A percentile compares a stretch with the other conserved stretches of the same genome.
Conservation (phyloP, 2,329 filamentous ascomycete species). For the Talaromyces atroroseus region DNA sequence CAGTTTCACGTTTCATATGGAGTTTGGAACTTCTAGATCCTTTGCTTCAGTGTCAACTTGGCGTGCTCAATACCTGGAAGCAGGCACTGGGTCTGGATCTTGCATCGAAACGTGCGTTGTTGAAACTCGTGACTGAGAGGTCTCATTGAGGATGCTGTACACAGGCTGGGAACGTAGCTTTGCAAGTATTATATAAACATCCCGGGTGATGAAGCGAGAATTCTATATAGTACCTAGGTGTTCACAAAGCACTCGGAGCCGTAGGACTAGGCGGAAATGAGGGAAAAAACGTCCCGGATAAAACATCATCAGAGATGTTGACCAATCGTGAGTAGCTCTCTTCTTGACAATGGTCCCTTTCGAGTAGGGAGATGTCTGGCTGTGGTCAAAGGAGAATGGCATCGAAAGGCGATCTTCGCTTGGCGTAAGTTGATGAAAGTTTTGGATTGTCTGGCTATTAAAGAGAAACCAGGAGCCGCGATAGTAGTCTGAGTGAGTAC, state of each 20-base stretch:
- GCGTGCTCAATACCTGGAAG: conserved; percentile 26
- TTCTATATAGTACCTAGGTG: conserved; percentile 32
- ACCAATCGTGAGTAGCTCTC: conserved; percentile 16
- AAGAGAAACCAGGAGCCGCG: conserved; percentile 14
- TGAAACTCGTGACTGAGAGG: background rate
- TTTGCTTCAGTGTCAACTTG: conserved; percentile 30
- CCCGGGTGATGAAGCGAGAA: conserved; percentile 19
- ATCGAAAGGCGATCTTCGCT: conserved; percentile 12
- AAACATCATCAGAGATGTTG: background rate
- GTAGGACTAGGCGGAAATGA: background rate
- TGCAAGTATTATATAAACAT: background rate
- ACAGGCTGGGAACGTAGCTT: conserved; percentile 15
- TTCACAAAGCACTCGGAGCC: conserved; percentile 28
- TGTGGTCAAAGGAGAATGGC: conserved; percentile 16
- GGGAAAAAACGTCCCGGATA: conserved; percentile 17
- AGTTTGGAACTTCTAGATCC: conserved; percentile 27
- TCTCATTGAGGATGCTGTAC: conserved; percentile 13
- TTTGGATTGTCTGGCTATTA: background rate
- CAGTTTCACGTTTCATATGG: conserved; percentile 23
- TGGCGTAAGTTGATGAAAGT: conserved; percentile 9
- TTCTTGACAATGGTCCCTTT: background rate
- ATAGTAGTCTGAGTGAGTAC: conserved; percentile 3
- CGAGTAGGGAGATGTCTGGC: background rate
- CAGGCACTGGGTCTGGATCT: conserved; percentile 25
- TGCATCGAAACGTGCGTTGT: background rate